These are phyloP conservation scores for Metarhizium rileyi DNA, from an alignment of 2,329 filamentous ascomycete species.

Conservation along the genomic window DNA sequence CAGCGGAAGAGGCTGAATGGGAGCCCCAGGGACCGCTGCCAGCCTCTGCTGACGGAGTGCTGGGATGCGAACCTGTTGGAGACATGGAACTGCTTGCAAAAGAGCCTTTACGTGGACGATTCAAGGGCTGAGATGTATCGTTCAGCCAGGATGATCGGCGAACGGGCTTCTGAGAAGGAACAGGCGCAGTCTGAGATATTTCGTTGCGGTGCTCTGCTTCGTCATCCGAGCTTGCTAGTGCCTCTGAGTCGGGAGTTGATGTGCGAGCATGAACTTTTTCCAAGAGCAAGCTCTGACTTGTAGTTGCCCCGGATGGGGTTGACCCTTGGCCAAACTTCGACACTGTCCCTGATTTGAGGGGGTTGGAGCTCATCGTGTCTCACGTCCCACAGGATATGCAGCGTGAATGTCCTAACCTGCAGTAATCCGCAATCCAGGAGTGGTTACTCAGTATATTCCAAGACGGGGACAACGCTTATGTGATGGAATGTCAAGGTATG, in stretches of 20 bases:
- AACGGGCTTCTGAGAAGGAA: conserved; percentile 49
- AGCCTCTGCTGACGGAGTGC: conserved; percentile 62
- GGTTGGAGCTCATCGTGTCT: conserved; percentile 40
- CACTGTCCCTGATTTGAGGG: conserved; percentile 38
- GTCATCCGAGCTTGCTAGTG: conserved; percentile 87
- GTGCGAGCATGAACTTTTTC: conserved; percentile 72
- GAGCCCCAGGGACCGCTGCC: conserved; percentile 44
- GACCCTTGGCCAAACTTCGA: conserved; percentile 41
- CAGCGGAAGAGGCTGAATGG: conserved; percentile 37
- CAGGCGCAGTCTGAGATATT: conserved; percentile 28
- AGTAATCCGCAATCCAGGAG: conserved; percentile 2
- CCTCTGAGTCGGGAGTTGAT: conserved; percentile 90
- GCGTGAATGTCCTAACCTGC: conserved; percentile 1
- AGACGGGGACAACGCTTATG: background rate
- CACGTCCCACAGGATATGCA: background rate
- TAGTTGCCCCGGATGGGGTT: conserved; percentile 38
- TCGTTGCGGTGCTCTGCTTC: conserved; percentile 63
- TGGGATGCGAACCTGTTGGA: conserved; percentile 70
- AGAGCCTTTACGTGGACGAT: conserved; percentile 63
- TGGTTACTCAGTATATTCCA: background rate
- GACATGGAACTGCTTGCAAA: conserved; percentile 69
- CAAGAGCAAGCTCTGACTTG: conserved; percentile 54
- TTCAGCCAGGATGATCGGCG: conserved; percentile 80
- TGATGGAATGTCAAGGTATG: background rate
- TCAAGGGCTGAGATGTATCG: conserved; percentile 58